Percentiles rank a stretch among this genome's conserved stretches.
phyloP scores from a whole-genome alignment of 2,329 filamentous ascomycete species.

The Fusarium fujikuroi region DNA sequence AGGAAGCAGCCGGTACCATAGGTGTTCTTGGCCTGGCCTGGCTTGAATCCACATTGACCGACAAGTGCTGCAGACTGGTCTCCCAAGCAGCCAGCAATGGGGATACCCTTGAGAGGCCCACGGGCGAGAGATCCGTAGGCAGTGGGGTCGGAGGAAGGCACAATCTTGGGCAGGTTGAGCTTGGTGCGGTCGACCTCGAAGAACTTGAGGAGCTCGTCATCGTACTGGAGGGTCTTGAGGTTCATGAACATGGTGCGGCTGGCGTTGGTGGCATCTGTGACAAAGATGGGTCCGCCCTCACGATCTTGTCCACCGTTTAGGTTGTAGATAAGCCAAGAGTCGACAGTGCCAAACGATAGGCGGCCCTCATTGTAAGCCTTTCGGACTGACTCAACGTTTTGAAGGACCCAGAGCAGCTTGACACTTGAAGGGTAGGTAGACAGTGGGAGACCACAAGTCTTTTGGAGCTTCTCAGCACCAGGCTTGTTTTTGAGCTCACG shows the following conservation, averaged over 20 bases:
- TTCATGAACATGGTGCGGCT: conserved; percentile 97
- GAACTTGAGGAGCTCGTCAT: conserved; percentile 79
- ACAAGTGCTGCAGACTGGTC: conserved; percentile 90
- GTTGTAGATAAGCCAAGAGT: conserved; percentile 88
- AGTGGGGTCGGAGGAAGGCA: conserved; percentile 79
- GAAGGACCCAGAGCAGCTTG: conserved; percentile 85
- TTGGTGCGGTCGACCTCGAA: conserved; percentile 78
- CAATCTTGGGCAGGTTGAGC: conserved; percentile 82
- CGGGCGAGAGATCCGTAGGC: conserved; percentile 75
- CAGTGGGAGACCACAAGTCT: conserved; percentile 82
- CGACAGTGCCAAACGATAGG: conserved; percentile 86
- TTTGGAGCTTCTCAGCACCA: conserved; percentile 74
- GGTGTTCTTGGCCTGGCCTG: conserved; percentile 88
- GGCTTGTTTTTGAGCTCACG: conserved; percentile 77
- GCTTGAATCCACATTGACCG: conserved; percentile 84
- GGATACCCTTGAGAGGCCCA: conserved; percentile 74
- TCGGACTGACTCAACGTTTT: conserved; percentile 74
- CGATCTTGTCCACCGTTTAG: conserved; percentile 78
- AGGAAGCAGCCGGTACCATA: conserved; percentile 92
- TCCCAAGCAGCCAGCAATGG: conserved; percentile 85
- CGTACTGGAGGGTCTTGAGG: conserved; percentile 81
- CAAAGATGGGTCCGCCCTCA: conserved; percentile 68
- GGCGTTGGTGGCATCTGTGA: conserved; percentile 89
- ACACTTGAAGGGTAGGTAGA: conserved; percentile 90
- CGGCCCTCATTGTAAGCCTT: conserved; percentile 80